A percentile compares a stretch with the other conserved stretches of the same genome.
These are phyloP conservation scores for Rosa lucieae DNA, from an alignment of 306 rosid genomes.

Conservation along the genomic window DNA sequence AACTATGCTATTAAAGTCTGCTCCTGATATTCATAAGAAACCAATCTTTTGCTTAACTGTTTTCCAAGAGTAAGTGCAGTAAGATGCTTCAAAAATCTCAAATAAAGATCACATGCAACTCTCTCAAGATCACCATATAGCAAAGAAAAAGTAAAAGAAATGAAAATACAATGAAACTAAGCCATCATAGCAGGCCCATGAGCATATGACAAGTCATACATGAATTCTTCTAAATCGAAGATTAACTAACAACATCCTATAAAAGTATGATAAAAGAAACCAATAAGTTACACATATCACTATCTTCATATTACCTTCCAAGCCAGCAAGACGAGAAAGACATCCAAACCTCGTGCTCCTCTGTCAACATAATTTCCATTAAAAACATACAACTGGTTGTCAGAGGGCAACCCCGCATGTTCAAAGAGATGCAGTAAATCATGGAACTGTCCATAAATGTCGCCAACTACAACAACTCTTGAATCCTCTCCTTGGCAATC, in stretches of 20 bases:
- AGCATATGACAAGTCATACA: neutral
- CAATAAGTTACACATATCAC: constrained; percentile 12
- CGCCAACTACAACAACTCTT: constrained; percentile 77
- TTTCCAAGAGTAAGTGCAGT: neutral
- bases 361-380: constrained; percentile 82
- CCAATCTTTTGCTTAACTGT: neutral
- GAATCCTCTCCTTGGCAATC: constrained; percentile 62
- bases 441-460: constrained; percentile 75
- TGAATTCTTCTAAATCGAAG: neutral
- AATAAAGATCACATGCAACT: constrained; percentile 9
- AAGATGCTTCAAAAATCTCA: neutral
- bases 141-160: neutral
- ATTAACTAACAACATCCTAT: constrained; percentile 9
- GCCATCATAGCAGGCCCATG: constrained; percentile 6
- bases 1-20: neutral
- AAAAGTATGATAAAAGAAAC: constrained; percentile 6
- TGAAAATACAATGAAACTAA: constrained; percentile 3
- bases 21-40: neutral
- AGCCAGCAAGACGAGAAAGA: constrained; percentile 71
- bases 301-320: constrained; percentile 72
- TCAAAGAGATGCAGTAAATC: constrained; percentile 66
- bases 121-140: neutral
- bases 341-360: constrained; percentile 90
- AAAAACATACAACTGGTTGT: constrained; percentile 68
- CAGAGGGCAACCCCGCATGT: constrained; percentile 70